A percentile compares a stretch with the other conserved stretches of the same genome.
Conservation (phyloP, 768 basidiomycete genomes). For the Lenzites betulinus region DNA sequence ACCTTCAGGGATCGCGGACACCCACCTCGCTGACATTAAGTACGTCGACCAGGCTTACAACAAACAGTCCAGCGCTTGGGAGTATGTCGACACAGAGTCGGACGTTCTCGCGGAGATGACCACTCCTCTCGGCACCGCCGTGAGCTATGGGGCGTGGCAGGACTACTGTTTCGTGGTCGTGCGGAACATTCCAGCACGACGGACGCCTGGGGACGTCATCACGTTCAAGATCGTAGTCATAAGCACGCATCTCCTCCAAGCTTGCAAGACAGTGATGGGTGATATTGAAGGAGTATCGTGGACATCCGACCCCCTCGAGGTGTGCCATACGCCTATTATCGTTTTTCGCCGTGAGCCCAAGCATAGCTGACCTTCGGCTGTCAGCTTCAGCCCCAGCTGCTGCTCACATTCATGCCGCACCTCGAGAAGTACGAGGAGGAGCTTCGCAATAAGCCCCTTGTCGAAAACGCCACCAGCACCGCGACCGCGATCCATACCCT, state of each 20-base stretch:
- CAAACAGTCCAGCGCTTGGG: slow-evolving; percentile 57
- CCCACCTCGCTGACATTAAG: slow-evolving; percentile 42
- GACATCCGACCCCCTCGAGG: slow-evolving; percentile 57
- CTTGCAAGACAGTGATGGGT: slow-evolving; percentile 60
- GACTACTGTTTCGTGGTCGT: slow-evolving; percentile 60
- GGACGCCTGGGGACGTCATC: background rate
- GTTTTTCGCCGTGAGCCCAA: background rate
- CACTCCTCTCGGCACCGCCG: background rate
- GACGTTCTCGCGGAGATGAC: slow-evolving; percentile 37
- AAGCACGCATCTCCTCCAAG: slow-evolving; percentile 57
- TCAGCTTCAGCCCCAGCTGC: slow-evolving; percentile 55
- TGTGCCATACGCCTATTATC: slow-evolving; percentile 21
- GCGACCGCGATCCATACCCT: slow-evolving; percentile 40
- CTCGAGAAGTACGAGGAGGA: slow-evolving; percentile 48
- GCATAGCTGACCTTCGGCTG: background rate
- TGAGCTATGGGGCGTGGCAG: slow-evolving; percentile 56
- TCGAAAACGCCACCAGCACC: slow-evolving; percentile 39
- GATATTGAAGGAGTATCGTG: slow-evolving; percentile 59
- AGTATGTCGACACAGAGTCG: slow-evolving; percentile 59
- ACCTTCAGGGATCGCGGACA: too few relatives aligned
- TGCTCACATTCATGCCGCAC: slow-evolving; percentile 53
- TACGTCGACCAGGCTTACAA: slow-evolving; percentile 62
- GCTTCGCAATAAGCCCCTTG: slow-evolving; percentile 38
- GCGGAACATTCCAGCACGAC: slow-evolving; percentile 49
- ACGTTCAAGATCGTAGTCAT: slow-evolving; percentile 58